Evolutionary conservation across 2,329 filamentous ascomycete species (phyloP).

Genomic region (Colletotrichum sp.): DNA sequence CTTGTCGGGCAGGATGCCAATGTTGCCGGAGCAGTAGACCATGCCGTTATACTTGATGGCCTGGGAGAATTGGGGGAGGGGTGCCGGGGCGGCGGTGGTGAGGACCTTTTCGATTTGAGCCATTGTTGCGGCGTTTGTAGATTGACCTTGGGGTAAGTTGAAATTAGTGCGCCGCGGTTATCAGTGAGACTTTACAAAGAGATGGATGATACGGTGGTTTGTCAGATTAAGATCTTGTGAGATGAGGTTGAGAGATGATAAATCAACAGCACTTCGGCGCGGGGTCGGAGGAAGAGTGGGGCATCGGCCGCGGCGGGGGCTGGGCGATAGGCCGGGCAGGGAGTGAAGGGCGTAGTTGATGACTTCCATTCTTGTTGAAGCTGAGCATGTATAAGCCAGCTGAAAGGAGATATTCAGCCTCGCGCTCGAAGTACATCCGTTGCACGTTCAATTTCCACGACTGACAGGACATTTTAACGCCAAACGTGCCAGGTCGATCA

Average conservation of each 20-base stretch:
- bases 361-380: too few species aligned
- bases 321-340: background rate
- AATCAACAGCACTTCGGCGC: background rate
- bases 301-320: background rate
- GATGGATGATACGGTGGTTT: background rate
- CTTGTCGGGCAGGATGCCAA: slow-evolving; percentile 57
- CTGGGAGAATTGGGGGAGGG: slow-evolving; percentile 64
- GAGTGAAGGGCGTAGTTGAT: background rate
- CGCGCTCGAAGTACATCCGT: too few species aligned
- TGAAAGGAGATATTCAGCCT: too few species aligned
- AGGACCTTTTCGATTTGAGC: slow-evolving; percentile 21
- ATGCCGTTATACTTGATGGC: slow-evolving; percentile 67
- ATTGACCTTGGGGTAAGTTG: too few species aligned
- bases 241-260: background rate
- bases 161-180: background rate
- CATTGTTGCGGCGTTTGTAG: background rate
- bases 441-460: too few species aligned
- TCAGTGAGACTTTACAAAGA: fast-evolving
- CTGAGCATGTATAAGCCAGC: too few species aligned
- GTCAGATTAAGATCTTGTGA: background rate
- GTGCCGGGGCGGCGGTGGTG: slow-evolving; percentile 27
- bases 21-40: slow-evolving; percentile 73
- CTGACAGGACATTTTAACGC: too few species aligned
- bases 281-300: slow-evolving; percentile 8
- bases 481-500: too few species aligned